These are phyloP conservation scores for Auricularia heimuer DNA, from an alignment of 768 basidiomycete genomes.

Conservation along the genomic window DNA sequence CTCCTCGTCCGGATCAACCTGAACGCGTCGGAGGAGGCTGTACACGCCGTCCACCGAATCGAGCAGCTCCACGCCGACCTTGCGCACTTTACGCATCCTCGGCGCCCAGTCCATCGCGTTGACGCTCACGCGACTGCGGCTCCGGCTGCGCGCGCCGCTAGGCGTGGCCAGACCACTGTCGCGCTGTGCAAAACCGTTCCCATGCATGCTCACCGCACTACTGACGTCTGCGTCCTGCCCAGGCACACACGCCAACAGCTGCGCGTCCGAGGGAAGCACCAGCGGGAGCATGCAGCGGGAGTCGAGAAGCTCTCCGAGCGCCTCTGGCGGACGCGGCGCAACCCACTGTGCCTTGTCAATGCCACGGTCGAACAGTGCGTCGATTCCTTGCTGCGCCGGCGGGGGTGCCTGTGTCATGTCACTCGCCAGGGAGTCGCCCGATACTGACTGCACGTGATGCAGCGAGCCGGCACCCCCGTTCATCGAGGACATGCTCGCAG, in stretches of 20 bases:
- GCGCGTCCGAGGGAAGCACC: conserved; percentile 71
- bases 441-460: conserved; percentile 10
- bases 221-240: not conserved
- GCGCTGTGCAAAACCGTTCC: not conserved
- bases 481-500: conserved; percentile 35
- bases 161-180: conserved; percentile 16
- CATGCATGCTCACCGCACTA: not conserved
- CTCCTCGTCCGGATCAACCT: conserved; percentile 1
- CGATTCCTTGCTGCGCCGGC: conserved; percentile 48
- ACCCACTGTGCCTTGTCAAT: conserved; percentile 64
- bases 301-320: conserved; percentile 84
- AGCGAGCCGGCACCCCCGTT: conserved; percentile 26
- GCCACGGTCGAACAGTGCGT: conserved; percentile 66
- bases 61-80: conserved; percentile 48
- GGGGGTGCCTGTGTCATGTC: conserved; percentile 21
- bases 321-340: conserved; percentile 67
- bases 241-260: conserved; percentile 57
- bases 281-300: conserved; percentile 89
- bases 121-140: conserved; percentile 25
- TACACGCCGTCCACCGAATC: conserved; percentile 57
- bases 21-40: conserved; percentile 3
- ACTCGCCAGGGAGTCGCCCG: conserved; percentile 23
- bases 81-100: conserved; percentile 48
- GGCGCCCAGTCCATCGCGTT: conserved; percentile 50
- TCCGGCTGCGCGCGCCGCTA: conserved; percentile 26